These are phyloP conservation scores for Trametes cubensis DNA, from an alignment of 768 basidiomycete species.

Conservation along the genomic window DNA sequence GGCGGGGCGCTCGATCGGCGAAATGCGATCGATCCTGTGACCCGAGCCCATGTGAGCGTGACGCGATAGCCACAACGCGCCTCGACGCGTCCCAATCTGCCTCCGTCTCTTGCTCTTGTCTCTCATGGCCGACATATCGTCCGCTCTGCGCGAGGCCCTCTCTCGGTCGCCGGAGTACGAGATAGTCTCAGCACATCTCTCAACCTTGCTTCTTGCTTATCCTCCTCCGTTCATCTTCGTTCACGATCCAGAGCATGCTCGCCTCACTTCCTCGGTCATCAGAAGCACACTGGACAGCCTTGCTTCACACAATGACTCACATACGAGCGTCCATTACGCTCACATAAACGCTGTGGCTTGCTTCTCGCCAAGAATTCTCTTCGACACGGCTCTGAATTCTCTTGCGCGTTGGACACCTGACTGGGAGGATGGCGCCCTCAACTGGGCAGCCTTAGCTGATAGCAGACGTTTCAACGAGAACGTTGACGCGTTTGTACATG, in stretches of 20 bases:
- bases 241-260: conserved; percentile 55
- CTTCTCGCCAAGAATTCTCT: conserved; percentile 64
- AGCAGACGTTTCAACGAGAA: conserved; percentile 61
- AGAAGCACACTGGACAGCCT: conserved; percentile 38
- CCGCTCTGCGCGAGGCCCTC: conserved; percentile 1
- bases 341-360: conserved; percentile 59
- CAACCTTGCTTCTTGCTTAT: conserved; percentile 36
- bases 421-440: conserved; percentile 64
- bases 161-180: conserved; percentile 26
- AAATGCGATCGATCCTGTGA: conserved; percentile 9
- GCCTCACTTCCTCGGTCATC: conserved; percentile 49
- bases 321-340: conserved; percentile 43
- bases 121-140: conserved; percentile 7
- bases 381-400: conserved; percentile 64
- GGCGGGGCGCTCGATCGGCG: conserved; percentile 13
- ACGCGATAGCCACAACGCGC: neutral
- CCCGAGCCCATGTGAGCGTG: conserved; percentile 9
- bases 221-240: conserved; percentile 73
- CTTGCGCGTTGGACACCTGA: conserved; percentile 56
- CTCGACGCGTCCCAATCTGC: neutral
- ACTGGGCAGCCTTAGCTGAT: conserved; percentile 47
- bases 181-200: conserved; percentile 26
- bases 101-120: neutral
- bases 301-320: conserved; percentile 20
- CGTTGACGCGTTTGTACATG: conserved; percentile 72